Evolutionary conservation across 2,329 filamentous ascomycete genomes (phyloP), one percentile per base, ranked within the genome.

Genomic region (Fusarium luffae): DNA sequence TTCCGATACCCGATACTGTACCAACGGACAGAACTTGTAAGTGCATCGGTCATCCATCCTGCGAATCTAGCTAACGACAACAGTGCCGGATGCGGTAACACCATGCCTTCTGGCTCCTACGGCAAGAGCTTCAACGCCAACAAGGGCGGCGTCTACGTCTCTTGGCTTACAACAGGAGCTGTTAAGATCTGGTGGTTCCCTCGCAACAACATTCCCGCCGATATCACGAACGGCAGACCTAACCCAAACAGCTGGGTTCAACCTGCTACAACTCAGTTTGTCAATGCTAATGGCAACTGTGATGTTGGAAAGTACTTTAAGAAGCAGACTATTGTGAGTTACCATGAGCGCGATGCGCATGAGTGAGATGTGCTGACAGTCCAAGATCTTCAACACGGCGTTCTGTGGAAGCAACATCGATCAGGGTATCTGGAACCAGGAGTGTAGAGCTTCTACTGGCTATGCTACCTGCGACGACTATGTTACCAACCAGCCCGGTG

Each of bases 111-210:
- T 16, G 61, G 61, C 10, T 62, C 61, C 9, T 65, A 65, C 11
- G 61, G 61, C 51, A 56, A 65, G 28, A 30, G 21, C 14, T 65
- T 62, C 58, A 65, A 65, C 11, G n/a, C 50, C 13, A 62, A 56
- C 19, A 27, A 62, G 23, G 61, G 61, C 2, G 61, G 61, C 5
- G 18, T 62, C 8, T 65, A 62, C 13, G 61, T 58, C 13, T 62
- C 61, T 13, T 65, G 61, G 61, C 23, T 65, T 32, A 65, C 61
- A 13, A 62, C 16, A 2, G 50, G 42, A 5, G 61, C 61, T 6
- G 46, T 65, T 12, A 65, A 65, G 61, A 62, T 65, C 21, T 65
- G 50, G 37, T 65, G 61, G 61, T 65, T 62, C 37, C 58, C 57
- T 4, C 61, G 61, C 7, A 62, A 16, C 51, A 62, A 42, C 7